Evolutionary conservation across 768 basidiomycete species (phyloP).

Genomic region (Hydnomerulius pinastri): DNA sequence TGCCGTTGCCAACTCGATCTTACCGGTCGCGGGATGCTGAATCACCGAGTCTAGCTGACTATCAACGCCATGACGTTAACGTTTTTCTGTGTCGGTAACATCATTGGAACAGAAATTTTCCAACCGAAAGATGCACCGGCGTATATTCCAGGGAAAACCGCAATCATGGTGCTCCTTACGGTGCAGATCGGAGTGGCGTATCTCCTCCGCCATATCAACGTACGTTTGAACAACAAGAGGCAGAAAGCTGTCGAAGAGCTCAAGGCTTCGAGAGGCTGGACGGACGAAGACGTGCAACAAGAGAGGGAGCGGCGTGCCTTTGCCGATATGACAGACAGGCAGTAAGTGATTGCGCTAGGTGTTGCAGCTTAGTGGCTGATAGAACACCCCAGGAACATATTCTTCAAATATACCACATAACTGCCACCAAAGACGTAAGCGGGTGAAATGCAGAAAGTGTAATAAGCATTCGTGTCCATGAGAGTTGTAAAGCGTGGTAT

Average conservation of each 20-base stretch:
- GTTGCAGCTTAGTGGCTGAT: not conserved
- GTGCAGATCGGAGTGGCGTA: constrained; percentile 24
- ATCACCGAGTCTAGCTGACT: constrained; percentile 9
- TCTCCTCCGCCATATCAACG: constrained; percentile 21
- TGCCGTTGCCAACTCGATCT: not conserved
- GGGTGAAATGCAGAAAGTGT: not conserved
- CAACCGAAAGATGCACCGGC: constrained; percentile 23
- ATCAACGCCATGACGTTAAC: constrained; percentile 21
- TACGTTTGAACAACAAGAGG: constrained; percentile 23
- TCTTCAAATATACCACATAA: constrained; percentile 37
- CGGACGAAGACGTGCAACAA: constrained; percentile 19
- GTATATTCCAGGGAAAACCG: constrained; percentile 37
- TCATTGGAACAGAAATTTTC: constrained; percentile 28
- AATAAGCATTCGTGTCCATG: not conserved
- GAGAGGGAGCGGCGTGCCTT: constrained; percentile 30
- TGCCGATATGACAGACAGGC: constrained; percentile 29
- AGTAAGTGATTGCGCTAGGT: constrained; percentile 15
- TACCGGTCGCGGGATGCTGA: not conserved
- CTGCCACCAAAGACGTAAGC: not conserved
- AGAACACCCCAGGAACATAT: constrained; percentile 27
- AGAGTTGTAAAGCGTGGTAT: constrained; percentile 14
- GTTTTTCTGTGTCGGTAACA: constrained; percentile 22
- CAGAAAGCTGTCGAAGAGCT: constrained; percentile 13
- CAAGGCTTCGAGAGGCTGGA: constrained; percentile 22
- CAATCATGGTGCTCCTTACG: constrained; percentile 32